Evolutionary conservation across 192 early-diverging fungal genomes (phyloP).

Genomic region (Piromyces finnis): DNA sequence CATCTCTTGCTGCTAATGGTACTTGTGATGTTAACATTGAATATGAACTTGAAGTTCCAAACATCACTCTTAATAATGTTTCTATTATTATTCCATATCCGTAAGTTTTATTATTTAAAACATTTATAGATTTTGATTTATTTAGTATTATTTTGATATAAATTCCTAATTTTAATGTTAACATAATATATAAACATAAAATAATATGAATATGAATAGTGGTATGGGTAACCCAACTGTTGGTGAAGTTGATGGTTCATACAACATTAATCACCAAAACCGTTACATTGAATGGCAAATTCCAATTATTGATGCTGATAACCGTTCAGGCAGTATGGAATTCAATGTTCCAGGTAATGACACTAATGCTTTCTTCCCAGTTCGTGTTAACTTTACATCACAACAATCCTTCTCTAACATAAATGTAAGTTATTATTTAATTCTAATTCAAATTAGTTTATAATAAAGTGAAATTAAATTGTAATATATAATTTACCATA

Average conservation of each 20-base stretch:
- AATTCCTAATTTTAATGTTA: too few relatives aligned
- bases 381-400: conserved; percentile 55
- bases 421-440: conserved; percentile 12
- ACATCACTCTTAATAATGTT: conserved; percentile 70
- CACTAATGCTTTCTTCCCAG: conserved; percentile 70
- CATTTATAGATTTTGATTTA: not conserved
- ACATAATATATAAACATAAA: not conserved
- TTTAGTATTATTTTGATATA: too few relatives aligned
- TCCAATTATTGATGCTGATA: conserved; percentile 55
- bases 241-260: conserved; percentile 64
- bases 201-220: conserved; percentile 8
- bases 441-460: too few relatives aligned
- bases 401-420: conserved; percentile 57
- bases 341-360: conserved; percentile 65
- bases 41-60: conserved; percentile 66
- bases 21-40: conserved; percentile 90
- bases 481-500: too few relatives aligned
- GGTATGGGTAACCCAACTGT: conserved; percentile 49
- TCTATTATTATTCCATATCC: conserved; percentile 78
- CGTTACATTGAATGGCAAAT: conserved; percentile 71
- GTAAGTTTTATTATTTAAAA: conserved; percentile 17
- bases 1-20: conserved; percentile 71
- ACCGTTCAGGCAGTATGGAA: conserved; percentile 64
- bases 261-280: conserved; percentile 51
- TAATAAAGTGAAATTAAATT: too few relatives aligned